Base-by-base conservation (phyloP, 805 yeast genomes). In the Cyberlindnera samutprakarnensis region DNA sequence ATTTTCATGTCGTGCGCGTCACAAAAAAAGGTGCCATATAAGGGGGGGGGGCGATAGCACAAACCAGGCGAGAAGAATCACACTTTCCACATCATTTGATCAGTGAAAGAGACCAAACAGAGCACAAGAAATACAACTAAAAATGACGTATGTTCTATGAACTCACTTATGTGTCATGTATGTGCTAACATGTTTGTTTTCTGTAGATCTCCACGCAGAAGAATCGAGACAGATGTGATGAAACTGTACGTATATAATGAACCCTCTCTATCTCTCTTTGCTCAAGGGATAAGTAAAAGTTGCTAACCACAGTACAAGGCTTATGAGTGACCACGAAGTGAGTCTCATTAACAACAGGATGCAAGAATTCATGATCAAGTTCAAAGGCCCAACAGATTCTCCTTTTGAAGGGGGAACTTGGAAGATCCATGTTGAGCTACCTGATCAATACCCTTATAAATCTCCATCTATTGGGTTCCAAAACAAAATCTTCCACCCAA, bases 391-490 rank as follows among this genome's bases (percentile, higher is more conserved):
- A 2, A 62, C 64, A 35, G 87, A 75, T 25, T 74, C 97, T 1
- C 94, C 95, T 5, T 90, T 87, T 55, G 85, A 80, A 45, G 84
- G 83, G 2, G 97, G 97, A 0, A 63, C 70, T 3, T 90, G 97
- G 96, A 78, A 78, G 51, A 66, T 90, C 21, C 86, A 86, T 49
- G 96, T 90, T 13, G 96, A 90, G 52, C 65, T 90, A 36, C 97
- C 97, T 2, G 94, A 85, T 51, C 94, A 84, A 51, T 90, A 90
- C 49, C 98, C 98, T 1, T 86, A 84, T 56, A 90, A 85, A 52
- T 83, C 95, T 4, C 98, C 98, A 6, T 86, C 96, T 12, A 87
- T 90, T 41, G 97, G 96, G 7, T 90, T 90, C 53, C 75, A 75
- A 31, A 92, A 88, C 59, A 82, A 79, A 52, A 90, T 92, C 14